Evolutionary conservation across 2,329 filamentous ascomycete genomes (phyloP).

Genomic region (Orbilia oligospora): DNA sequence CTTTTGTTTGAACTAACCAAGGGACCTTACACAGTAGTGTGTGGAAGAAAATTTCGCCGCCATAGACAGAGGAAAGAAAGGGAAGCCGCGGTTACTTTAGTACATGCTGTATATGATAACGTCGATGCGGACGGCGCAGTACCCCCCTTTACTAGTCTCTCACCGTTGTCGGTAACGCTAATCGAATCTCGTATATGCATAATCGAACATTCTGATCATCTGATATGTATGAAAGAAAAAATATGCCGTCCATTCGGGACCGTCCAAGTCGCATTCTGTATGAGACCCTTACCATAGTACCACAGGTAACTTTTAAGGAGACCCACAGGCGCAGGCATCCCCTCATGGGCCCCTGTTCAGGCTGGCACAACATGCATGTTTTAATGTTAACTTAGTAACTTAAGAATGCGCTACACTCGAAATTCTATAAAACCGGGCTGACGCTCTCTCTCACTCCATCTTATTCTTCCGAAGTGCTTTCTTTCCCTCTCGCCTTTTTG

Average conservation of each 20-base stretch:
- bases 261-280: conserved; percentile 30
- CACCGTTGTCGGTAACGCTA: conserved; percentile 10
- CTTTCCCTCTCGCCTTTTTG: neutral
- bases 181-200: conserved; percentile 37
- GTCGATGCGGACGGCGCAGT: conserved; percentile 35
- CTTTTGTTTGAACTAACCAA: conserved; percentile 12
- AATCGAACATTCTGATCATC: conserved; percentile 42
- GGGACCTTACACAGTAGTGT: neutral
- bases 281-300: conserved; percentile 27
- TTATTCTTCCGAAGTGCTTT: conserved; percentile 46
- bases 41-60: conserved; percentile 22
- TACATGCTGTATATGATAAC: conserved; percentile 7
- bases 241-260: conserved; percentile 35
- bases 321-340: conserved; percentile 25
- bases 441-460: conserved; percentile 31
- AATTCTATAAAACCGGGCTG: conserved; percentile 50
- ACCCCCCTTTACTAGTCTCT: conserved; percentile 4
- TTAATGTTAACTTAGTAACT: conserved; percentile 21
- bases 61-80: neutral
- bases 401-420: conserved; percentile 19
- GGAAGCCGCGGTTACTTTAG: conserved; percentile 21
- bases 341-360: conserved; percentile 22
- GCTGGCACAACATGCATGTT: conserved; percentile 30
- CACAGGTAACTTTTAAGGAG: conserved; percentile 18
- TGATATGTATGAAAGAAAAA: conserved; percentile 29